Evolutionary conservation across 352 stramenopile species (phyloP).

Genomic region (Phytophthora macrochlamydospora): DNA sequence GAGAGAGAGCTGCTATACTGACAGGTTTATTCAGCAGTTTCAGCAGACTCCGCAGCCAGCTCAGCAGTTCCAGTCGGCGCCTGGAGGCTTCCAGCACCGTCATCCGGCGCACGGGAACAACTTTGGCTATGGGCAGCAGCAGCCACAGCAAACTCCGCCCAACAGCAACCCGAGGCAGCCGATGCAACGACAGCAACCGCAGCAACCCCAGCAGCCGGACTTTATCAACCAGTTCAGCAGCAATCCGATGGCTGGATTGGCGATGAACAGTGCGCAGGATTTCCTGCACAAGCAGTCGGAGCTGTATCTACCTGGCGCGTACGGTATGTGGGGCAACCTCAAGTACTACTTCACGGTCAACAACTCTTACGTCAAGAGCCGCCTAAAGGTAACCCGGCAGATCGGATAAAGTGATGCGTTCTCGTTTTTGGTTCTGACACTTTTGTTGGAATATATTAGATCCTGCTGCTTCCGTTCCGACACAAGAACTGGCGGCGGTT

Average conservation of each 20-base stretch:
- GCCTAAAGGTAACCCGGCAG: constrained; percentile 68
- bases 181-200: constrained; percentile 22
- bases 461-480: constrained; percentile 86
- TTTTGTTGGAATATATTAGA: constrained; percentile 35
- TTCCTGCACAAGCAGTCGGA: constrained; percentile 85
- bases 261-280: constrained; percentile 86
- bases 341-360: constrained; percentile 93
- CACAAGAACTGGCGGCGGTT: constrained; percentile 89
- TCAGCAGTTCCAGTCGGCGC: constrained; percentile 40
- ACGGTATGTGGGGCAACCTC: constrained; percentile 78
- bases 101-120: constrained; percentile 34
- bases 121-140: constrained; percentile 29
- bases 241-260: constrained; percentile 85
- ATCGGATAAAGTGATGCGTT: background rate
- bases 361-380: constrained; percentile 90
- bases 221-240: constrained; percentile 86
- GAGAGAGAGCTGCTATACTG: constrained; percentile 1
- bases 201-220: constrained; percentile 44
- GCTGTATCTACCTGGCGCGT: constrained; percentile 80
- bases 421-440: background rate
- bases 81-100: constrained; percentile 37
- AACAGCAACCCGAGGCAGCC: constrained; percentile 30
- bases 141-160: constrained; percentile 28
- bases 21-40: constrained; percentile 23
- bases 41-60: constrained; percentile 35